A percentile compares a stretch with the other conserved stretches of the same genome.
Conservation (phyloP, 2,329 filamentous ascomycete genomes). For the Fusarium globosum region DNA sequence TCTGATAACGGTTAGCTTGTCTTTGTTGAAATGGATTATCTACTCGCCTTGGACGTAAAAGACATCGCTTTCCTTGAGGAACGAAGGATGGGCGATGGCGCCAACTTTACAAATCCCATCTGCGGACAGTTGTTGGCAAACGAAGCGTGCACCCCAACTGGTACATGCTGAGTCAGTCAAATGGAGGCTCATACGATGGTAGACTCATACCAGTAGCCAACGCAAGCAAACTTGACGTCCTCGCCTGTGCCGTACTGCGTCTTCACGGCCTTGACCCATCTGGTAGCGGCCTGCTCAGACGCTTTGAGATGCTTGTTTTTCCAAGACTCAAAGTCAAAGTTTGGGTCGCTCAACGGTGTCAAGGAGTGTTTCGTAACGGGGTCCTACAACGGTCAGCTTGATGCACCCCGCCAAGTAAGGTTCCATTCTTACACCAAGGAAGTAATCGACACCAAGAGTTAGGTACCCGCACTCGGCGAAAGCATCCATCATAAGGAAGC, state of each 20-base stretch:
- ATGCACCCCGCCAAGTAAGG: rapidly evolving
- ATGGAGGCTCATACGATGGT: too few relatives aligned
- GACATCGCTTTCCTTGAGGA: not conserved
- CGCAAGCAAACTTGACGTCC: not conserved
- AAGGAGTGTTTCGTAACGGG: not conserved
- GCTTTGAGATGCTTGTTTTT: not conserved
- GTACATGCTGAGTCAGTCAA: not conserved
- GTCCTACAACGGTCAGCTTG: rapidly evolving
- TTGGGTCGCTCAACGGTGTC: not conserved
- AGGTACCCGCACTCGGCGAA: not conserved
- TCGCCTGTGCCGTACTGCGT: not conserved
- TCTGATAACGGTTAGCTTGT: not conserved
- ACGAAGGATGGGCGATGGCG: not conserved
- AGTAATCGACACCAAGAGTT: not conserved
- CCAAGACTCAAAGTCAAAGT: not conserved
- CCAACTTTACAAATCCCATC: not conserved
- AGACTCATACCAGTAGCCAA: not conserved
- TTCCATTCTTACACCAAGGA: not conserved
- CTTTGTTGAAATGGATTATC: rapidly evolving
- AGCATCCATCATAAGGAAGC: not conserved
- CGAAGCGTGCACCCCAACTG: not conserved
- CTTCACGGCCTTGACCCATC: not conserved
- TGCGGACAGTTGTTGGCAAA: not conserved
- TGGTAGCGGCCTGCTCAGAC: not conserved
- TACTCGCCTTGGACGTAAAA: not conserved